Evolutionary conservation across 2,329 filamentous ascomycete species (phyloP), one percentile per base, ranked within the genome.

Genomic region (Coniosporium tulheliwenetii): DNA sequence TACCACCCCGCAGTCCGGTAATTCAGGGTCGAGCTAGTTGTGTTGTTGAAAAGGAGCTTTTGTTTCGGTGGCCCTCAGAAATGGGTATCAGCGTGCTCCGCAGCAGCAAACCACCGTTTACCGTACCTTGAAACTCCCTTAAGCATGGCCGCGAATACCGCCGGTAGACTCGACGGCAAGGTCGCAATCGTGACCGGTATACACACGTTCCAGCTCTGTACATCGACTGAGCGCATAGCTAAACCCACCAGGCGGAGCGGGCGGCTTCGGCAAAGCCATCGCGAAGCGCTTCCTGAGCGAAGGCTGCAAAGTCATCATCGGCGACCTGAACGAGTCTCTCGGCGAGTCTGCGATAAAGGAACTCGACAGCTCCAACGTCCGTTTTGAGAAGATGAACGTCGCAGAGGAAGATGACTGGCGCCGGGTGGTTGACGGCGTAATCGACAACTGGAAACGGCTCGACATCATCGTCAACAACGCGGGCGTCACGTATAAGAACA

Each of bases 201-300:
- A 43, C 52, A 32, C 41, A 44, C 37, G 30, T 46, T 34, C 47
- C 39, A 30, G 16, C 10, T 16, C 15, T n/a, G 14, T 36, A 8
- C 33, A 15, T 33, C 5, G 10, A 31, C 26, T 8, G 19, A 8
- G 41, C 56, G 67, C 7, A 44, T 61, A 40, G 59, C 58, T 38
- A 67, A 67, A 42, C 57, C 62, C 63, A 61, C 49, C 60, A 44
- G 73, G 77, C 38, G 76, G 65, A 7, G 75, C 72, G 2, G 73
- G 71, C 9, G 77, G 77, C 2, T 81, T 81, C 47, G 77, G 77
- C 41, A 72, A 69, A 42, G 75, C 69, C 30, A 79, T 80, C 40
- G 70, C 70, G 0, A 60, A 66, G 41, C 71, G 71, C 41, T 79
- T 79, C 53, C 63, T 68, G 5, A 53, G 65, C 16, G 75, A 81